A percentile compares a stretch with the other conserved stretches of the same genome.
Evolutionary conservation across 495 filamentous ascomycete species (phyloP).

Genomic region (Geoglossum glabrum): DNA sequence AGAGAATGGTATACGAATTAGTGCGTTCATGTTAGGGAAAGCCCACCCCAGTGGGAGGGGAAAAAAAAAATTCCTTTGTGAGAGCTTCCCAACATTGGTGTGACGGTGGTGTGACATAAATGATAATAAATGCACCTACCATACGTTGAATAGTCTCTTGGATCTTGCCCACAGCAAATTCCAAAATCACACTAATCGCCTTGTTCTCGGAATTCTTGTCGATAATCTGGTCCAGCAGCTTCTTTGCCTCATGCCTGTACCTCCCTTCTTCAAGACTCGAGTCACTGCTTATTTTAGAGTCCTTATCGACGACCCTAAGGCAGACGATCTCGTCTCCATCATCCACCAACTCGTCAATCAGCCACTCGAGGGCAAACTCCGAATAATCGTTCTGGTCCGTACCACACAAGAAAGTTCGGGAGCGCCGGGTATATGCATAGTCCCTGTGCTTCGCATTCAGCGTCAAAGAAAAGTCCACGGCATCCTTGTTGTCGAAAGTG

Average conservation of each 20-base stretch:
- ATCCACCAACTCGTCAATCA: conserved; percentile 84
- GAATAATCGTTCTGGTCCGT: conserved; percentile 93
- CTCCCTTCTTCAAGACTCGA: conserved; percentile 43
- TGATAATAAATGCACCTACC: conserved; percentile 30
- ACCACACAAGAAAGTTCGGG: conserved; percentile 82
- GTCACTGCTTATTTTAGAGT: conserved; percentile 51
- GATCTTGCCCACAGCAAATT: conserved; percentile 81
- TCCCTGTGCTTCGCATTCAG: conserved; percentile 77
- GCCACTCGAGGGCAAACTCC: conserved; percentile 84
- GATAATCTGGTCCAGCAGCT: conserved; percentile 57
- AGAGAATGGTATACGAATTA: background rate
- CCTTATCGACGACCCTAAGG: conserved; percentile 73
- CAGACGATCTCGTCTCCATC: conserved; percentile 96
- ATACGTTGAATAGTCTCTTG: conserved; percentile 84
- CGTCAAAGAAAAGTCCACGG: conserved; percentile 60
- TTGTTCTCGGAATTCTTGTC: conserved; percentile 65
- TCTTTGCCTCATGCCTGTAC: conserved; percentile 65
- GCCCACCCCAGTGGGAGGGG: background rate
- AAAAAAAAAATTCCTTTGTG: no score
- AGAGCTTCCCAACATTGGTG: background rate
- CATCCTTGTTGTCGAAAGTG: conserved; percentile 75
- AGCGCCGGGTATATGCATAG: conserved; percentile 65
- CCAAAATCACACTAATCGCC: conserved; percentile 71
- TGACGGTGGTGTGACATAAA: background rate
- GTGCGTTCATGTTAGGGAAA: conserved; percentile 4